These are phyloP conservation scores for Penicillium turbatum DNA, from an alignment of 495 filamentous ascomycete species.

Conservation along the genomic window DNA sequence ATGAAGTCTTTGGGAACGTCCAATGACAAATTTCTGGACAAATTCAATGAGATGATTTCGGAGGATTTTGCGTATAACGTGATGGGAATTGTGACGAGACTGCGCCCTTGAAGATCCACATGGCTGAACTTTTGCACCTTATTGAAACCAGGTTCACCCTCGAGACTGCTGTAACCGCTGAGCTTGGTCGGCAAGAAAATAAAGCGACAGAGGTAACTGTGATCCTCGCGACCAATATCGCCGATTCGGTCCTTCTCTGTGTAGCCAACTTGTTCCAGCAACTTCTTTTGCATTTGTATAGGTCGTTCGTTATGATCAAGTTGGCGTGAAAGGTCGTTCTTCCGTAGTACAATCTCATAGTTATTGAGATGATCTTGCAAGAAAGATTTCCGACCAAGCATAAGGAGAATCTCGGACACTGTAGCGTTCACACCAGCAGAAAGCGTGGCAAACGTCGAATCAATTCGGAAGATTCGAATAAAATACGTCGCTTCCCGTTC, in stretches of 20 bases:
- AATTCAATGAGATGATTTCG: constrained; percentile 91
- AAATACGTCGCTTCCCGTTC: constrained; percentile 74
- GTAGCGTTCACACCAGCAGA: constrained; percentile 76
- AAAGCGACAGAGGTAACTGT: constrained; percentile 93
- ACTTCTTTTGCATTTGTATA: constrained; percentile 84
- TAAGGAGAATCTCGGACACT: constrained; percentile 74
- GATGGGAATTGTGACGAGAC: constrained; percentile 92
- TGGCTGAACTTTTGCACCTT: constrained; percentile 87
- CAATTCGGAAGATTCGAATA: constrained; percentile 91
- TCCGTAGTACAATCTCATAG: constrained; percentile 91
- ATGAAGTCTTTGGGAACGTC: constrained; percentile 97
- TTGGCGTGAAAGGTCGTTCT: constrained; percentile 83
- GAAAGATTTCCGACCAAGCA: constrained; percentile 87
- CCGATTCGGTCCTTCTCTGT: constrained; percentile 63
- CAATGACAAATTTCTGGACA: constrained; percentile 86
- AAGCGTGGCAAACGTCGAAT: constrained; percentile 90
- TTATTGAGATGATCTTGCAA: constrained; percentile 84
- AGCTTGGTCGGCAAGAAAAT: constrained; percentile 86
- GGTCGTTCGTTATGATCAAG: constrained; percentile 75
- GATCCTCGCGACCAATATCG: constrained; percentile 86
- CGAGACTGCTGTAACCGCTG: constrained; percentile 64
- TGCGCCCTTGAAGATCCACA: constrained; percentile 86
- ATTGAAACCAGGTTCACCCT: constrained; percentile 72
- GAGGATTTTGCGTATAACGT: constrained; percentile 83
- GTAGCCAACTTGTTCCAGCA: constrained; percentile 91